Base-by-base conservation (phyloP, 306 rosid genomes). In the Glycine latifolia region DNA sequence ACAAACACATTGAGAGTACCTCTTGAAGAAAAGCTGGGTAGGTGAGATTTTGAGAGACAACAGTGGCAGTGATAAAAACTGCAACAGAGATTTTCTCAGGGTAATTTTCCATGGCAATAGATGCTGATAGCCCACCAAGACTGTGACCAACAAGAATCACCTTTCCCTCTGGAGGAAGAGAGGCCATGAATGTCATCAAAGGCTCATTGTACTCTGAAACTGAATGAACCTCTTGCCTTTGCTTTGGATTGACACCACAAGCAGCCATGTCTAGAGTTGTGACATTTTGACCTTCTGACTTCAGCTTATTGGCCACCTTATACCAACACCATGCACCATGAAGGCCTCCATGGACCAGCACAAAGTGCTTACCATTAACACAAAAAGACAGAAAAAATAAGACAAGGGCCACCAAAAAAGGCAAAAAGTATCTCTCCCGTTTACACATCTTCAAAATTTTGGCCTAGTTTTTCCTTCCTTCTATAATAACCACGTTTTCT, bases 241-340 rank as follows among this genome's bases (percentile, higher is more conserved):
- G 75, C 84, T 79, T 86, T 33, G 87, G 65, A 33, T 84, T 53
- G 80, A 86, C 48, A 12, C 91, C 89, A 7, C 75, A 55, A 55
- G 87, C 88, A 41, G 82, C 87, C 56, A 86, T 79, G 69, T 89
- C 91, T 61, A 86, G 53, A 8, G 88, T 71, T 0, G 88, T 86
- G 37, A 52, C 90, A 2, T 70, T 78, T 52, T 86, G 88, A 10
- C 90, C 87, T 1, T 43, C 62, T 2, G 69, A 26, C 43, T 63
- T 83, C 56, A 89, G 75, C 0, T 82, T 72, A n/a, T 69, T 14
- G 2, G 70, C 76, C 10, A 89, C 81, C 73, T 85, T 86, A 80
- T 79, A 89, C 91, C 91, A 89, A 14, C 90, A 84, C 90, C 91
- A 89, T 20, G 90, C 87, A 16, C 89, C 89, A 17, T 86, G 85